Evolutionary conservation across 1,284 basidiomycete genomes (phyloP).

Genomic region (Ustilago sp.): DNA sequence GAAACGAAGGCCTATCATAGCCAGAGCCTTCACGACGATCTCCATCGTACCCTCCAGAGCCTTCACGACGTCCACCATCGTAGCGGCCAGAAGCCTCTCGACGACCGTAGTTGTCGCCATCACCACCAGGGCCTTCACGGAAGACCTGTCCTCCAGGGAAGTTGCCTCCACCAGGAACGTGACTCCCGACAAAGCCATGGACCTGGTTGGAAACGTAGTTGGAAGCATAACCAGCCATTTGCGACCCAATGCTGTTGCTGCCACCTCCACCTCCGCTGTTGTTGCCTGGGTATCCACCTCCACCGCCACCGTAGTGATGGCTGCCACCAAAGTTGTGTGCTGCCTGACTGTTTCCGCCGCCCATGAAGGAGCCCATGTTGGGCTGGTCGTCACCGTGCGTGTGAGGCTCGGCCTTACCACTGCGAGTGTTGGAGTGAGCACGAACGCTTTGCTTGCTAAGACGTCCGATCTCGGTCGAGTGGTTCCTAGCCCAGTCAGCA

Average conservation of each 20-base stretch:
- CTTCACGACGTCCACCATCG: slow-evolving; percentile 13
- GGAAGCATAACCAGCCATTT: slow-evolving; percentile 44
- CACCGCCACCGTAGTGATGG: slow-evolving; percentile 24
- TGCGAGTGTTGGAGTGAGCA: slow-evolving; percentile 61
- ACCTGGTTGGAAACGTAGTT: slow-evolving; percentile 52
- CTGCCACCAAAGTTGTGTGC: slow-evolving; percentile 38
- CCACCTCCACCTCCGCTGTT: slow-evolving; percentile 25
- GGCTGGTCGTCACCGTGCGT: slow-evolving; percentile 54
- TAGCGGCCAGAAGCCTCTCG: slow-evolving; percentile 8
- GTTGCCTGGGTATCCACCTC: slow-evolving; percentile 3
- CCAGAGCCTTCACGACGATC: slow-evolving; percentile 6
- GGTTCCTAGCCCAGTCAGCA: slow-evolving; percentile 54
- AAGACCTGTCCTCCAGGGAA: slow-evolving; percentile 16
- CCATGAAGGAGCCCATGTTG: slow-evolving; percentile 47
- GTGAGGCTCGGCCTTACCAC: slow-evolving; percentile 61
- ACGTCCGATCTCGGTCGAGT: slow-evolving; percentile 52
- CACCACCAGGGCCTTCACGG: slow-evolving; percentile 34
- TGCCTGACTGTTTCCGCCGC: slow-evolving; percentile 48
- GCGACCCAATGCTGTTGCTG: slow-evolving; percentile 37
- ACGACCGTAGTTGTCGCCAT: not conserved
- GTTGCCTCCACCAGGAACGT: slow-evolving; percentile 28
- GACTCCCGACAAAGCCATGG: slow-evolving; percentile 43
- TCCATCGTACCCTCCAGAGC: slow-evolving; percentile 13
- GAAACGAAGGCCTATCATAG: slow-evolving; percentile 31
- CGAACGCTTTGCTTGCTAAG: slow-evolving; percentile 54